A percentile compares a stretch with the other conserved stretches of the same genome.
Conservation (phyloP, 2,329 filamentous ascomycete species). For the Teratosphaeria nubilosa region DNA sequence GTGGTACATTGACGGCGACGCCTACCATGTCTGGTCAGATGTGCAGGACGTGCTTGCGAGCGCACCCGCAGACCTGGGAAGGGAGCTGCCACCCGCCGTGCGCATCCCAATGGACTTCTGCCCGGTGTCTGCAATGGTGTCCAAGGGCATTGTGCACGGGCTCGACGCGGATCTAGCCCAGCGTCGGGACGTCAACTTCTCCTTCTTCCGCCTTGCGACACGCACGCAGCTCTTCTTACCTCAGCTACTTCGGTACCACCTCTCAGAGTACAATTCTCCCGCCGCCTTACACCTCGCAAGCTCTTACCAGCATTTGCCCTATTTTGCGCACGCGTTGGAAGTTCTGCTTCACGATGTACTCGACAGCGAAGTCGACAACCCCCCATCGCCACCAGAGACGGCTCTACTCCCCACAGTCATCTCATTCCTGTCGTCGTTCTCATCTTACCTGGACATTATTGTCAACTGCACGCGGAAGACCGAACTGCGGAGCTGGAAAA, state of each 20-base stretch:
- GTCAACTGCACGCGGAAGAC: conserved; percentile 97
- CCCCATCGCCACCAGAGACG: conserved; percentile 33
- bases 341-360: conserved; percentile 85
- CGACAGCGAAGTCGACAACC: conserved; percentile 83
- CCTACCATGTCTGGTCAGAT: conserved; percentile 81
- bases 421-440: conserved; percentile 46
- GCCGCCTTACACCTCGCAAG: conserved; percentile 74
- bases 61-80: conserved; percentile 52
- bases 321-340: conserved; percentile 88
- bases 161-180: conserved; percentile 92
- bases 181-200: conserved; percentile 80
- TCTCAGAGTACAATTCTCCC: conserved; percentile 64
- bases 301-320: conserved; percentile 76
- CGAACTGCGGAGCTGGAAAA: conserved; percentile 88
- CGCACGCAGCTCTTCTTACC: conserved; percentile 91
- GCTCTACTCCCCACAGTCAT: conserved; percentile 42
- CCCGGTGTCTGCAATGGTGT: conserved; percentile 75
- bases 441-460: conserved; percentile 85
- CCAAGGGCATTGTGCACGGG: conserved; percentile 81
- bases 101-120: conserved; percentile 89
- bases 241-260: conserved; percentile 69
- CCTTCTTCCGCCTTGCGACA: conserved; percentile 78
- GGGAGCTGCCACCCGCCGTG: conserved; percentile 64
- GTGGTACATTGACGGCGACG: conserved; percentile 85
- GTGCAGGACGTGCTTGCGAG: conserved; percentile 72